Evolutionary conservation across 305 asterid species (phyloP), one percentile per base, ranked within the genome.

Genomic region (Fraxinus latifolia): DNA sequence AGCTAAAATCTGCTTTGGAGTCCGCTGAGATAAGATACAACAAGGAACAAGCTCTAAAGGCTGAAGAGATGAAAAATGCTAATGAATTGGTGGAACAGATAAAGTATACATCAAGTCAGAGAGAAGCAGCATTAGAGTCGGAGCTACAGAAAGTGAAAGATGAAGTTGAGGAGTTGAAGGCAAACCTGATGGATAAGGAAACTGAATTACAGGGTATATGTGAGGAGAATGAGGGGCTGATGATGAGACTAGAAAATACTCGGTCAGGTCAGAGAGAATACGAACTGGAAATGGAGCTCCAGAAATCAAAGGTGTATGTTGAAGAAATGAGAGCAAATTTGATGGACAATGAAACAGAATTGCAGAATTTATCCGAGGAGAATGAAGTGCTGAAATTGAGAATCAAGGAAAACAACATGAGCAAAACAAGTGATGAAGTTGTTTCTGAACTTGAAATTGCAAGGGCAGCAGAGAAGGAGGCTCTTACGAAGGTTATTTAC

Each of bases 141-240:
- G 94, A 88, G 88, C 87, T 93, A 12, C 81, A 87, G 39, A 90
- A 88, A 70, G 83, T 91, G 0, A 88, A 79, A 81, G 82, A 85
- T 8, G 90, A 89, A 67, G 87, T 92, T 3, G 95, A 93, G 87
- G 93, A 92, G 53, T 37, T 92, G 80, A 91, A 86, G 88, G 91
- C 91, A 0, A 91, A 88, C 32, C 81, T 93, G 62, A 88, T 89
- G 93, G 94, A 93, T 21, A 93, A 90, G 80, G 97, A 93, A 77
- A 89, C 88, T 0, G 94, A 90, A 78, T 60, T 93, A 50, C 96
- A 91, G 34, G 78, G 92, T 42, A 85, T 91, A 1, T 86, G 88
- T 1, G 93, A 91, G 76, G 94, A 91, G 87, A 93, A 93, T 11
- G 93, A 88, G 31, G 81, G 76, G 17, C 89, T 93, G 12, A 79